Conservation (phyloP, 257 asterid species). For the Salvia miltiorrhiza region DNA sequence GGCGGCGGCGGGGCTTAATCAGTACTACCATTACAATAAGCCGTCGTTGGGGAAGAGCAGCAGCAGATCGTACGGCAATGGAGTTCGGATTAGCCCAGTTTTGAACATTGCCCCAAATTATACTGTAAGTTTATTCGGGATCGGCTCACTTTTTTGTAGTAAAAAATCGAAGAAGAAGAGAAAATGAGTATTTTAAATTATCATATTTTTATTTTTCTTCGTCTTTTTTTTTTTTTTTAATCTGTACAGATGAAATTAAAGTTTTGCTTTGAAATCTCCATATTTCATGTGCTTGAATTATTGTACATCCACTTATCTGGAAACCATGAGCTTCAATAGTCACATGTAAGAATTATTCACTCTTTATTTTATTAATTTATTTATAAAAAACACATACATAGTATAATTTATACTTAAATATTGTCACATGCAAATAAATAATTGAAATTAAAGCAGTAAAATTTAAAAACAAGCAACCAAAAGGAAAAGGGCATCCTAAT, state of each 20-base stretch:
- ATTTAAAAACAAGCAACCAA: constrained; percentile 16
- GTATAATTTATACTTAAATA: too few relatives aligned
- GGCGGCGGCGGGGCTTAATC: constrained; percentile 27
- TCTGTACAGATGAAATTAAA: constrained; percentile 25
- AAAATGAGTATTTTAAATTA: constrained; percentile 37
- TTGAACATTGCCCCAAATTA: constrained; percentile 67
- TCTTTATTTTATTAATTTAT: background rate
- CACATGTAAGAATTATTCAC: background rate
- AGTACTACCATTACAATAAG: constrained; percentile 27
- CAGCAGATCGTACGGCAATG: constrained; percentile 50
- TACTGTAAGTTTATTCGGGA: constrained; percentile 55
- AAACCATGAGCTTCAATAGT: background rate
- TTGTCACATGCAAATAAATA: background rate
- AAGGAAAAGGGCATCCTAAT: constrained; percentile 1
- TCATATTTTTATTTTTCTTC: background rate
- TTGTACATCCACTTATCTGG: background rate
- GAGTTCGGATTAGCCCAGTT: constrained; percentile 62
- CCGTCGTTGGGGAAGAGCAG: constrained; percentile 52
- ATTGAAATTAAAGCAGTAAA: background rate
- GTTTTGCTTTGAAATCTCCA: background rate
- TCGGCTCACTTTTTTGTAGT: constrained; percentile 62
- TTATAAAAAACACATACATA: background rate
- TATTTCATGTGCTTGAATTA: constrained; percentile 15
- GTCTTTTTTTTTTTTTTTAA: background rate
- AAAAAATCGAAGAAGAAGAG: constrained; percentile 78